Base-by-base conservation (phyloP, 805 yeast genomes). In the Teunomyces aglyptinius region DNA sequence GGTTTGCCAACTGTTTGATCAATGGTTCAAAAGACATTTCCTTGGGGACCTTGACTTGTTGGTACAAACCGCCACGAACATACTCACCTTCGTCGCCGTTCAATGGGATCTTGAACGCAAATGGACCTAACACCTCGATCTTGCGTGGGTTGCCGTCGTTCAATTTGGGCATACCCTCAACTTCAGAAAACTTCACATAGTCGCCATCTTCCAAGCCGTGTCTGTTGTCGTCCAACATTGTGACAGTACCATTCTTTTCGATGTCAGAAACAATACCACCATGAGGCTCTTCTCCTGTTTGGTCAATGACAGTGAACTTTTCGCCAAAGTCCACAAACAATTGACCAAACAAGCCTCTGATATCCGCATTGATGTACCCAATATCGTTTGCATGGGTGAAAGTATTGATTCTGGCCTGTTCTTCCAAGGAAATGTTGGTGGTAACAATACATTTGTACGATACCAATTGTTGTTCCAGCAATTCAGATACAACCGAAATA, bases 201-300 rank as follows among this genome's bases (percentile, higher is more conserved):
- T 87, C 86, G 13, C 97, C 98, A 66, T 89, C 96, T 72, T 91
- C 89, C 45, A 94, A 75, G 15, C 96, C 96, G 62, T 94, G 99
- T 67, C 98, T 83, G 49, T 81, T 84, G 53, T 89, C 97, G 62
- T 87, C 96, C 57, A 92, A 77, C 75, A 87, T 89, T 16, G 97
- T 86, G n/a, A 94, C 97, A 8, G 90, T 85, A 48, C 98, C 98
- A 61, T 88, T 79, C 8, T 71, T 64, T 61, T 91, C 97, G 50
- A 94, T 86, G 61, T 88, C 96, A 1, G 96, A 86, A 1, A 94
- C 88, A 49, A 89, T 86, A 39, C 99, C 98, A 3, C 83, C 63
- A 41, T 73, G 71, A 13, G 96, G 96, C 67, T 94, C 98, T 70
- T 94, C 98, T 44, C 99, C 99, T 44, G 86, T 88, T 33, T 82